A percentile compares a stretch with the other conserved stretches of the same genome.
Evolutionary conservation across 257 asterid genomes (phyloP).

Genomic region (Solanum microdontum): DNA sequence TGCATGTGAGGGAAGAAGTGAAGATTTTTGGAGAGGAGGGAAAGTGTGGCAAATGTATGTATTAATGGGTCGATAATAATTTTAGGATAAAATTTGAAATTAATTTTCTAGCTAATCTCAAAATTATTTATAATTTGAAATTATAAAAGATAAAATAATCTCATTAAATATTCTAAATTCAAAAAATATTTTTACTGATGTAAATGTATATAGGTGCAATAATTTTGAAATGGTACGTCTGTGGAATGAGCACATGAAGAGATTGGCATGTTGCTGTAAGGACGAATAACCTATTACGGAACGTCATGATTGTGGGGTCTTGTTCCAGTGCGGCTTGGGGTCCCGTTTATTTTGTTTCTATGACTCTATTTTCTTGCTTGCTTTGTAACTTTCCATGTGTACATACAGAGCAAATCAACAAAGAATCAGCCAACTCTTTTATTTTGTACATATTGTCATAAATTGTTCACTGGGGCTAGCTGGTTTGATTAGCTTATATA

Average conservation of each 20-base stretch:
- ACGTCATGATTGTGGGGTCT: constrained; percentile 15
- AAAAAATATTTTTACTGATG: no score
- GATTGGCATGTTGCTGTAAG: background rate
- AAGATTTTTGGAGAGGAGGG: background rate
- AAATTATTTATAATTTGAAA: no score
- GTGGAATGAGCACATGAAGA: background rate
- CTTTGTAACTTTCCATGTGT: background rate
- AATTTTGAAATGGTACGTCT: background rate
- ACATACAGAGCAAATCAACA: background rate
- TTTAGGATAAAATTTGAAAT: background rate
- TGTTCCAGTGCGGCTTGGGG: background rate
- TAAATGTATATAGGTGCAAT: background rate
- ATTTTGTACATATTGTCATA: background rate
- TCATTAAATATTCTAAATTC: background rate
- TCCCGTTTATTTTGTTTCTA: background rate
- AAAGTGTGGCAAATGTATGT: background rate
- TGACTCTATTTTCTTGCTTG: background rate
- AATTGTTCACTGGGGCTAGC: background rate
- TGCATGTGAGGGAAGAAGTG: background rate
- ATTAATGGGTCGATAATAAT: background rate
- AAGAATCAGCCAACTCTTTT: background rate
- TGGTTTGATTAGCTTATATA: background rate
- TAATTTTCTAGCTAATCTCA: no score
- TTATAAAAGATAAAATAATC: background rate
- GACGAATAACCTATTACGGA: constrained; percentile 3